These are phyloP conservation scores for Silene noctiflora DNA, from an alignment of 179 eudicot species.

Conservation along the genomic window DNA sequence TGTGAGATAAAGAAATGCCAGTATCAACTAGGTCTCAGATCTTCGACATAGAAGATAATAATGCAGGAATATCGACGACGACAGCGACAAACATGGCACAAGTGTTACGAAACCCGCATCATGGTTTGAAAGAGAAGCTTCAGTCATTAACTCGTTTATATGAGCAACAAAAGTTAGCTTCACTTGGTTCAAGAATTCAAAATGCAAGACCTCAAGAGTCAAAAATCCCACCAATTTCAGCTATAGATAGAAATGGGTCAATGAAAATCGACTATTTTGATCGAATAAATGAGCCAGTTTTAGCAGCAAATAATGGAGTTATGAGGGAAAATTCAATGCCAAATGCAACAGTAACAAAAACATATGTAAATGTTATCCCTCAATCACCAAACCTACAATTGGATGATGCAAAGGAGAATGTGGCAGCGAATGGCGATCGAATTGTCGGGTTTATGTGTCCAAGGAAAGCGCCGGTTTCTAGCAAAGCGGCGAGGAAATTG, in stretches of 20 bases:
- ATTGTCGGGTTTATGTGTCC: conserved; percentile 54
- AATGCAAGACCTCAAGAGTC: conserved; percentile 30
- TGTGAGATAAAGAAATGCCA: conserved; percentile 46
- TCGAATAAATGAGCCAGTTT: no score
- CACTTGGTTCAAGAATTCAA: conserved; percentile 37
- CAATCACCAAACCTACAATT: conserved; percentile 30
- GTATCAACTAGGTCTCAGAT: conserved; percentile 81
- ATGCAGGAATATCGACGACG: conserved; percentile 16
- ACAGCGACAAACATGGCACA: conserved; percentile 24
- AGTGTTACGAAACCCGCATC: conserved; percentile 58
- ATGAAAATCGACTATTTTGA: background rate
- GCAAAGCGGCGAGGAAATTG: conserved; percentile 57
- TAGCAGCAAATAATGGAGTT: conserved; percentile 12
- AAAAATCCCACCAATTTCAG: conserved; percentile 11
- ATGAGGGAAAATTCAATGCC: conserved; percentile 45
- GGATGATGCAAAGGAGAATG: conserved; percentile 51
- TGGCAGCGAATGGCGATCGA: conserved; percentile 36
- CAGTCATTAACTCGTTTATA: conserved; percentile 62
- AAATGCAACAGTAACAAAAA: conserved; percentile 41
- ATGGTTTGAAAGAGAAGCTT: conserved; percentile 84
- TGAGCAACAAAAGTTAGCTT: conserved; percentile 70
- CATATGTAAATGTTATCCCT: conserved; percentile 33
- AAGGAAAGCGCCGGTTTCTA: conserved; percentile 37
- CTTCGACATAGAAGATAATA: conserved; percentile 31
- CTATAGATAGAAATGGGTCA: conserved; percentile 7